Evolutionary conservation across 257 asterid genomes (phyloP).

Genomic region (Scutellaria minor): DNA sequence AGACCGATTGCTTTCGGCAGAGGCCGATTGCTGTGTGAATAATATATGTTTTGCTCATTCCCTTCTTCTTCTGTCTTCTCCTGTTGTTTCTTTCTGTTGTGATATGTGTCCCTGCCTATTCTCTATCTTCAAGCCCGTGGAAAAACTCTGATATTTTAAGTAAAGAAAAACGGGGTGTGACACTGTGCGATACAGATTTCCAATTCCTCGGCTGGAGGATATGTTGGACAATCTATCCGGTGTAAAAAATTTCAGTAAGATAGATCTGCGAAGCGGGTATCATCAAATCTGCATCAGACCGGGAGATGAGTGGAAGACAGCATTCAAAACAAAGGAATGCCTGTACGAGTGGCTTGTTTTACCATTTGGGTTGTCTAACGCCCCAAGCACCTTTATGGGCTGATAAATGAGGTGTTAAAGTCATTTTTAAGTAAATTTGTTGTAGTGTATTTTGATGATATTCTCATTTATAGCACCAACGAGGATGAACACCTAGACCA

Average conservation of each 20-base stretch:
- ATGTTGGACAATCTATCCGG: not conserved
- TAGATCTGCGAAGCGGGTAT: not conserved
- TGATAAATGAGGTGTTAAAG: conserved; percentile 9
- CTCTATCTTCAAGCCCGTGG: too few species aligned
- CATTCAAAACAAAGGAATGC: not conserved
- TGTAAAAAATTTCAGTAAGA: not conserved
- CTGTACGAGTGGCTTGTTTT: not conserved
- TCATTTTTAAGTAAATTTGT: not conserved
- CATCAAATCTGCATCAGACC: not conserved
- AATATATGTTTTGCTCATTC: too few species aligned
- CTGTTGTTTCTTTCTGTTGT: too few species aligned
- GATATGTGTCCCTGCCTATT: too few species aligned
- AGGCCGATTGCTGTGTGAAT: too few species aligned
- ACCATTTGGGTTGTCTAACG: not conserved
- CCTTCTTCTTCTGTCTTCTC: too few species aligned
- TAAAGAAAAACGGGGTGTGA: too few species aligned
- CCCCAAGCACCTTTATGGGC: not conserved
- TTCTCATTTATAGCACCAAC: not conserved
- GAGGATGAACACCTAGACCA: not conserved
- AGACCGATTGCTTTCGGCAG: too few species aligned
- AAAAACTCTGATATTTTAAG: too few species aligned
- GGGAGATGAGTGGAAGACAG: not conserved
- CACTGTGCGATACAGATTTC: not conserved
- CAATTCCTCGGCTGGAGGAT: not conserved
- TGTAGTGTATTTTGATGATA: conserved; percentile 11